Percentiles rank a stretch among this genome's conserved stretches.
phyloP scores from a whole-genome alignment of 106 monocot genomes.

The Narthecium ossifragum region DNA sequence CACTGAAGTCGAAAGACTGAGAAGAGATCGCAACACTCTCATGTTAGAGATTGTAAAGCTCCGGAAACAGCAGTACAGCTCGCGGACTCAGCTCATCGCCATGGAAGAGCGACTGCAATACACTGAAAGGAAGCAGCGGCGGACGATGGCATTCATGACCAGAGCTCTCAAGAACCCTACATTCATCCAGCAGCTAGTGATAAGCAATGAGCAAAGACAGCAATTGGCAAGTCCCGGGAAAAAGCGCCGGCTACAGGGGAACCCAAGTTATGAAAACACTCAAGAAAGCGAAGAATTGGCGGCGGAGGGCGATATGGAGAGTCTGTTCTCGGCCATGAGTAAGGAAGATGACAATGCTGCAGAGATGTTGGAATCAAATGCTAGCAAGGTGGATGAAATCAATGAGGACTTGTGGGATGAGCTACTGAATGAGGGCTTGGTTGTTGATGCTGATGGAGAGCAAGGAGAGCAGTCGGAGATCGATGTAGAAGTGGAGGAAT shows the following conservation, averaged over 20 bases:
- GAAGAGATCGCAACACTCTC: constrained; percentile 29
- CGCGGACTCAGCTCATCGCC: constrained; percentile 22
- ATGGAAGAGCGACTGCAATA: constrained; percentile 39
- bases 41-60: constrained; percentile 47
- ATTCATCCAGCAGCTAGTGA: constrained; percentile 20
- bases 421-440: constrained; percentile 9
- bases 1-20: constrained; percentile 22
- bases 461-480: constrained; percentile 13
- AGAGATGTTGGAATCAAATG: background rate
- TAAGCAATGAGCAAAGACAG: background rate
- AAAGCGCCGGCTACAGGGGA: constrained; percentile 19
- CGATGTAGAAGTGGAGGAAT: constrained; percentile 9
- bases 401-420: constrained; percentile 38
- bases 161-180: constrained; percentile 28
- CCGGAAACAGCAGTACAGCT: constrained; percentile 46
- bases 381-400: constrained; percentile 5
- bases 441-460: background rate
- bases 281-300: background rate
- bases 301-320: constrained; percentile 1
- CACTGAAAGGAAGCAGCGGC: constrained; percentile 39
- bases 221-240: constrained; percentile 13
- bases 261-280: background rate
- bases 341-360: background rate
- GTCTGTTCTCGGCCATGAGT: constrained; percentile 6
- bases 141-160: constrained; percentile 39